These are phyloP conservation scores for Didymella pomorum DNA, from an alignment of 2,329 filamentous ascomycete genomes.

Conservation along the genomic window DNA sequence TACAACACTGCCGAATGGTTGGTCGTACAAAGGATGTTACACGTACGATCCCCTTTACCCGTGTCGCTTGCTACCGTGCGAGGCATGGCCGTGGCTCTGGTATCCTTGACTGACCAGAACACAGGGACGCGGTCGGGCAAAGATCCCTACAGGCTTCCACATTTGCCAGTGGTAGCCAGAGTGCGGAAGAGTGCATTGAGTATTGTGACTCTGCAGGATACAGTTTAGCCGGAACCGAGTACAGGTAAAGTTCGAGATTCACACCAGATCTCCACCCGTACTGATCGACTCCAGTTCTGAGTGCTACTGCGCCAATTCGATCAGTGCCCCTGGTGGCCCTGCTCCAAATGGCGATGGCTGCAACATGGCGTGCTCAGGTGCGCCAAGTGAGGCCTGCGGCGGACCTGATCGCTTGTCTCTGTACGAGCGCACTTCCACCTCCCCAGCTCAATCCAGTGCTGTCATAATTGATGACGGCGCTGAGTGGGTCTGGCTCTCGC, in stretches of 20 bases:
- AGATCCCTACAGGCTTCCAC: slow-evolving; percentile 26
- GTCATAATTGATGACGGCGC: slow-evolving; percentile 1
- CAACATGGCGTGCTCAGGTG: slow-evolving; percentile 38
- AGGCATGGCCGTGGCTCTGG: not conserved
- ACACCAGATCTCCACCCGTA: not conserved
- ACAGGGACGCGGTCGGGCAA: slow-evolving; percentile 21
- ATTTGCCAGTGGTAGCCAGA: slow-evolving; percentile 32
- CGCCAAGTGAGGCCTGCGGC: slow-evolving; percentile 37
- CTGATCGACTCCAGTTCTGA: not conserved
- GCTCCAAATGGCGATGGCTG: slow-evolving; percentile 27
- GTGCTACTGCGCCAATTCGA: slow-evolving; percentile 40
- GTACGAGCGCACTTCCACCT: slow-evolving; percentile 17
- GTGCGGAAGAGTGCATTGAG: slow-evolving; percentile 38
- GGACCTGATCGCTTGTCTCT: slow-evolving; percentile 30
- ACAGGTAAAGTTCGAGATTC: slow-evolving; percentile 36
- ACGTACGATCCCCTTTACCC: slow-evolving; percentile 24
- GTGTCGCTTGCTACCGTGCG: slow-evolving; percentile 1
- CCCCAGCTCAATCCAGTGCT: slow-evolving; percentile 5
- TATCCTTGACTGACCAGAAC: slow-evolving; percentile 5
- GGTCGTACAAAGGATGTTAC: slow-evolving; percentile 43
- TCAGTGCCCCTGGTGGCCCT: slow-evolving; percentile 26
- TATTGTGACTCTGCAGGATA: slow-evolving; percentile 40
- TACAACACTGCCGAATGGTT: slow-evolving; percentile 16
- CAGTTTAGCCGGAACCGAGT: slow-evolving; percentile 44
- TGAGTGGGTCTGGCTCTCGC: slow-evolving; percentile 9